A percentile compares a stretch with the other conserved stretches of the same genome.
Evolutionary conservation across 345 rosid species (phyloP).

Genomic region (Anastatica hierochuntica): DNA sequence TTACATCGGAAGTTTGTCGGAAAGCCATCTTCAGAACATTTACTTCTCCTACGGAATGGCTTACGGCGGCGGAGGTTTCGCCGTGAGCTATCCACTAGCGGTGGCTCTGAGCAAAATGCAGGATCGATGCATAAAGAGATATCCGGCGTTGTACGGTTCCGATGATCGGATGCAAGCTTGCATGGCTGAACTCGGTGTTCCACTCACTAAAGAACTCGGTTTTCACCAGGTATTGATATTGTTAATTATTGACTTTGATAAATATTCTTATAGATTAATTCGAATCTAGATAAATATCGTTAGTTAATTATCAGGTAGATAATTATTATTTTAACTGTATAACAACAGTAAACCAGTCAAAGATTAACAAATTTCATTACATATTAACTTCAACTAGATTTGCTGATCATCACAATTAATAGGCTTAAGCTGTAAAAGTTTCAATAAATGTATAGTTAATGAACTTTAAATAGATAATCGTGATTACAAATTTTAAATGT

Average conservation of each 20-base stretch:
- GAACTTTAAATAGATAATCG: conserved; percentile 3
- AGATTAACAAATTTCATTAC: too few relatives aligned
- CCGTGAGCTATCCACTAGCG: conserved; percentile 84
- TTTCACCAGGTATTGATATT: conserved; percentile 99
- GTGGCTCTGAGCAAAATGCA: conserved; percentile 79
- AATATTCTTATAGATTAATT: conserved; percentile 6
- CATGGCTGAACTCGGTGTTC: conserved; percentile 99
- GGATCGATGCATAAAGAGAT: conserved; percentile 74
- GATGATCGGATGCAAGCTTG: conserved; percentile 99
- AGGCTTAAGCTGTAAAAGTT: background rate
- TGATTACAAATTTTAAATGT: too few relatives aligned
- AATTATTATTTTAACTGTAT: background rate
- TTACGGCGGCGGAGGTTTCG: conserved; percentile 98
- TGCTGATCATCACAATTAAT: background rate
- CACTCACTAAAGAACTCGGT: conserved; percentile 93
- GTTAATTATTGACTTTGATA: background rate
- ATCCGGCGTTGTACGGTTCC: conserved; percentile 95
- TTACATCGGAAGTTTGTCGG: conserved; percentile 94
- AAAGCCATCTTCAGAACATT: conserved; percentile 89
- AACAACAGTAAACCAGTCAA: background rate
- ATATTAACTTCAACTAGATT: background rate
- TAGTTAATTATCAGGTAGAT: background rate
- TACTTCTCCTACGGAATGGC: conserved; percentile 97
- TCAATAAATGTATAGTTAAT: conserved; percentile 8
- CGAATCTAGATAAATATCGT: background rate